phyloP scores from a whole-genome alignment of 2,329 filamentous ascomycete species.

The Cladosporium sp. region DNA sequence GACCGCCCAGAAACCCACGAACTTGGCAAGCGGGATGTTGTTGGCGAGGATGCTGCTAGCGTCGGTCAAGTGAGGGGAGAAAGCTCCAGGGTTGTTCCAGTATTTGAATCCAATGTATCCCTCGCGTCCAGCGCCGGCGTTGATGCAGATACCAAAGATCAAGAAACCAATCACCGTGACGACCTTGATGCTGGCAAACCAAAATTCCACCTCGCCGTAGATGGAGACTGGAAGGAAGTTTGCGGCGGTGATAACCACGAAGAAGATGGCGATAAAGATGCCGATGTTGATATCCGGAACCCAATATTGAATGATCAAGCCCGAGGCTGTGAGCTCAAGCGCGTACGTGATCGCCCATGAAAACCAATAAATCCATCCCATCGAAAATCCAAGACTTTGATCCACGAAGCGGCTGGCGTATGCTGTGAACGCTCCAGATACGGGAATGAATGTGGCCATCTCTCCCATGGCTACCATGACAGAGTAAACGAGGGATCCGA shows the following conservation, averaged over 20 bases:
- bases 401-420: slow-evolving; percentile 44
- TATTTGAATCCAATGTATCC: slow-evolving; percentile 57
- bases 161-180: slow-evolving; percentile 45
- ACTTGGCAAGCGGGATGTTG: slow-evolving; percentile 27
- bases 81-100: slow-evolving; percentile 33
- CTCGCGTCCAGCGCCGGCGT: slow-evolving; percentile 38
- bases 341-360: slow-evolving; percentile 38
- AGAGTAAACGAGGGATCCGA: slow-evolving; percentile 40
- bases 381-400: slow-evolving; percentile 41
- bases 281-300: slow-evolving; percentile 36
- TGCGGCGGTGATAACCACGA: slow-evolving; percentile 35
- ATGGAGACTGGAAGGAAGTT: slow-evolving; percentile 46
- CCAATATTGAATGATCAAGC: slow-evolving; percentile 37
- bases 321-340: slow-evolving; percentile 34
- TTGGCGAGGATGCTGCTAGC: slow-evolving; percentile 18
- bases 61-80: slow-evolving; percentile 27
- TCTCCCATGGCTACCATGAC: slow-evolving; percentile 48
- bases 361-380: slow-evolving; percentile 43
- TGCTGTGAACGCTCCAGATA: slow-evolving; percentile 49
- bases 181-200: slow-evolving; percentile 48
- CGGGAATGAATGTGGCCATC: slow-evolving; percentile 57
- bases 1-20: slow-evolving; percentile 49
- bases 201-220: slow-evolving; percentile 51
- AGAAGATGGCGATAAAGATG: slow-evolving; percentile 31
- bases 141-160: slow-evolving; percentile 37